phyloP scores from a whole-genome alignment of 306 rosid species.

The Cyamopsis tetragonoloba region DNA sequence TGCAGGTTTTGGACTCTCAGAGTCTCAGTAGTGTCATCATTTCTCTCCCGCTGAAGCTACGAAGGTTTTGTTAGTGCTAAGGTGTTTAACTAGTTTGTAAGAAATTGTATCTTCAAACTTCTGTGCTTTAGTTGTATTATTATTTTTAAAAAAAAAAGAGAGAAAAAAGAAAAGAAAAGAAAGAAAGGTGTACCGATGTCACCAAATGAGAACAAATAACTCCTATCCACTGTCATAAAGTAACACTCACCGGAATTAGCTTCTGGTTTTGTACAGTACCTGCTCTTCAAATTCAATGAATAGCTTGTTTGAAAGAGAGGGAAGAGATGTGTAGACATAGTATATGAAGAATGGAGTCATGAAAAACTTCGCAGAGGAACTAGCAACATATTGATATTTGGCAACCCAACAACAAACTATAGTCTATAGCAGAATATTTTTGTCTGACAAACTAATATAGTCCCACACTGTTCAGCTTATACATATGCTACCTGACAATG shows the following conservation, averaged over 20 bases:
- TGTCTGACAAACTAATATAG: too few species aligned
- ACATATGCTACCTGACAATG: too few species aligned
- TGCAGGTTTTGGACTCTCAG: conserved; percentile 29
- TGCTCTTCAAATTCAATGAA: background rate
- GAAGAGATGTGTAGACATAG: background rate
- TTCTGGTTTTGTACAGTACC: background rate
- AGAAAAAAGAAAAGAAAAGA: background rate
- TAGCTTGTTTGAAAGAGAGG: background rate
- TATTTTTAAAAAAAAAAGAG: too few species aligned
- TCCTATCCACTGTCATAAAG: background rate
- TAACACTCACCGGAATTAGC: background rate
- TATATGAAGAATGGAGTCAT: background rate
- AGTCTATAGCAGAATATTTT: too few species aligned
- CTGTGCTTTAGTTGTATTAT: background rate
- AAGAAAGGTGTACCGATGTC: background rate
- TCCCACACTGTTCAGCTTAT: too few species aligned
- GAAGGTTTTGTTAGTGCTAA: background rate
- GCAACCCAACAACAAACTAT: too few species aligned
- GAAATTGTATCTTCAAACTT: background rate
- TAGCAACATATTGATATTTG: too few species aligned
- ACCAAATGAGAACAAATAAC: background rate
- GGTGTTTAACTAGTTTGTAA: background rate
- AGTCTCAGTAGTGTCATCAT: conserved; percentile 23
- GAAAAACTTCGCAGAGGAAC: too few species aligned
- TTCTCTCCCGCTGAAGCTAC: background rate